phyloP scores from a whole-genome alignment of 768 basidiomycete genomes.

The Boletus coccyginus region DNA sequence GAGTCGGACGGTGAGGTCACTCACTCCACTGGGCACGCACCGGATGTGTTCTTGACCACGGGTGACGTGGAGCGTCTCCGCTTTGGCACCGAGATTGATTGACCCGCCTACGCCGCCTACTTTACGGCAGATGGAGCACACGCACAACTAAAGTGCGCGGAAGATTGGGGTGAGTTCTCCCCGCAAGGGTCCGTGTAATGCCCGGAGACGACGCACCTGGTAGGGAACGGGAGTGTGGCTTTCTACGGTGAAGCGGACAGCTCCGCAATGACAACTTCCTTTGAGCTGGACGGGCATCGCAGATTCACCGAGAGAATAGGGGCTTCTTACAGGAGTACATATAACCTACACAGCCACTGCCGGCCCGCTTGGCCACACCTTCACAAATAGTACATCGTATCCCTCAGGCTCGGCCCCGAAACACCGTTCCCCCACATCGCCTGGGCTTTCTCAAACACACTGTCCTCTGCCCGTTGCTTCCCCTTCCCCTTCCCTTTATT shows the following conservation, averaged over 20 bases:
- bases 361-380: not conserved
- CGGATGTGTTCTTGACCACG: conserved; percentile 52
- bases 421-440: conserved; percentile 59
- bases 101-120: conserved; percentile 64
- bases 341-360: not conserved
- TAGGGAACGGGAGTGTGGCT: conserved; percentile 62
- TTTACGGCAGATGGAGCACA: conserved; percentile 71
- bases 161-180: not conserved
- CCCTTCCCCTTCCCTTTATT: conserved; percentile 22
- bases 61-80: conserved; percentile 48
- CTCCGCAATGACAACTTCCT: conserved; percentile 38
- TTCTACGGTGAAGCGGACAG: conserved; percentile 33
- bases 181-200: not conserved
- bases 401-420: conserved; percentile 43
- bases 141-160: conserved; percentile 42
- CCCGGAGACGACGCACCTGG: conserved; percentile 38
- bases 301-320: not conserved
- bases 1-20: not conserved
- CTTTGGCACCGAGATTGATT: conserved; percentile 60
- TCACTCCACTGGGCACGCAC: conserved; percentile 28
- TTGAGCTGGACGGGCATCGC: conserved; percentile 51
- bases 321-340: not conserved
- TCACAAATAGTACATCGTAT: conserved; percentile 70
- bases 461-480: conserved; percentile 42
- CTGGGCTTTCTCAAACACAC: conserved; percentile 49